Evolutionary conservation across 2,329 filamentous ascomycete genomes (phyloP), one percentile per base, ranked within the genome.

Genomic region (Periconia digitata): DNA sequence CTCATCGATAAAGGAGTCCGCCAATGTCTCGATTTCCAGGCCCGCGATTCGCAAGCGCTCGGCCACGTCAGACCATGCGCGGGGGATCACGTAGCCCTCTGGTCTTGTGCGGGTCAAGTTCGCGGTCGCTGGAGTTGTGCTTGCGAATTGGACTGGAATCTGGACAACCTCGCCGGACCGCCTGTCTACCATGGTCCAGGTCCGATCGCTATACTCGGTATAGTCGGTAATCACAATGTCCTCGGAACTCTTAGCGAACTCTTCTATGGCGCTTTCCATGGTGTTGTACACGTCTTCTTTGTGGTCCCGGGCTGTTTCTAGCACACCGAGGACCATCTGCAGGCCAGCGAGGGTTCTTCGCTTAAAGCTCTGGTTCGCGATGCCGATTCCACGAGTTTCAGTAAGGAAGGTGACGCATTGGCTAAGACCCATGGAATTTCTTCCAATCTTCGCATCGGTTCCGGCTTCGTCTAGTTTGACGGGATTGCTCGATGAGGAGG

Each of bases 381-480:
- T 60, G 0, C 64, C 63, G 17, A 72, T 70, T 3, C 70, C 70
- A 6, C 70, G 56, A 6, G 62, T 64, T 47, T 72, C 69, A 41
- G 64, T 67, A 6, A 72, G 59, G 40, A 72, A 70, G 0, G 64
- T 66, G 1, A 72, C 49, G 13, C 59, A 61, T 44, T 72, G 70
- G 1, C 63, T 66, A 7, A 72, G 53, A 2, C 67, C 70, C 62
- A 71, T 69, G 13, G 63, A 63, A 34, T 72, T 71, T 17, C 69
- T 62, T 1, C 68, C 69, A 32, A 70, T 72, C 40, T 68, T 71
- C 3, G 65, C 66, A 40, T 70, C 66, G 4, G 62, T 70, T 4
- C 63, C 67, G 2, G 69, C 69, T 53, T 72, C 70, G 8, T 63
- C 50, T 13, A 70, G 53, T 0, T 51, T 51, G 8, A 66, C 58